Evolutionary conservation across 2,329 filamentous ascomycete genomes (phyloP), one percentile per base, ranked within the genome.

Genomic region (Beauveria australis): DNA sequence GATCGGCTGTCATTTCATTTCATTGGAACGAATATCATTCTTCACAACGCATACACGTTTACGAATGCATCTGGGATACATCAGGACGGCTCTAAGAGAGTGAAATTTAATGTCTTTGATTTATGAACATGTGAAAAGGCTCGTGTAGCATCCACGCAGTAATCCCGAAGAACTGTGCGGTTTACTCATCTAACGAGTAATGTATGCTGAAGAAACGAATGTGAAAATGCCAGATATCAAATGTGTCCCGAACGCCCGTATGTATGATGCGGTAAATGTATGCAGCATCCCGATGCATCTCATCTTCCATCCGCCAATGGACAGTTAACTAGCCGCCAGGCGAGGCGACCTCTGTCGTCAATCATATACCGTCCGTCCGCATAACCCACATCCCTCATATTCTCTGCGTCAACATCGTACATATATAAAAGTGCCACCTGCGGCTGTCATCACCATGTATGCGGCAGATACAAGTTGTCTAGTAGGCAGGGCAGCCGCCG

Each of bases 401-500:
- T 41, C 48, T 40, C 48, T n/a, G 16, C 26, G 16, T 41, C 56
- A 41, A 52, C 26, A 58, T 49, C 33, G 44, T 37, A 19, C 40
- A 53, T 46, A 40, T 47, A 47, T 47, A 28, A n/a, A 59, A 24
- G 7, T 16, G 40, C 30, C 22, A 10, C 10, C 43, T 33, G 19
- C 24, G 24, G 16, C 28, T 47, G 7, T 26, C 10, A 18, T 9
- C n/a, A 14, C 18, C 26, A 9, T 10, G 33, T 19, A 22, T 59
- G 47, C 55, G 43, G 55, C 47, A 44, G 55, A 51, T 24, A 22
- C 44, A 6, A n/a, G 30, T 2, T 19, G 26, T 53, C 28, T 57
- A 84, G 65, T 81, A 83, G 1, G 76, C 71, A 22, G 81, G 79
- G 68, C 83, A 86, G n/a, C 81, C 81, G 52, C 75, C 79, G 70